phyloP scores from a whole-genome alignment of 2,329 filamentous ascomycete genomes.

The Chalaropsis thielavioides region DNA sequence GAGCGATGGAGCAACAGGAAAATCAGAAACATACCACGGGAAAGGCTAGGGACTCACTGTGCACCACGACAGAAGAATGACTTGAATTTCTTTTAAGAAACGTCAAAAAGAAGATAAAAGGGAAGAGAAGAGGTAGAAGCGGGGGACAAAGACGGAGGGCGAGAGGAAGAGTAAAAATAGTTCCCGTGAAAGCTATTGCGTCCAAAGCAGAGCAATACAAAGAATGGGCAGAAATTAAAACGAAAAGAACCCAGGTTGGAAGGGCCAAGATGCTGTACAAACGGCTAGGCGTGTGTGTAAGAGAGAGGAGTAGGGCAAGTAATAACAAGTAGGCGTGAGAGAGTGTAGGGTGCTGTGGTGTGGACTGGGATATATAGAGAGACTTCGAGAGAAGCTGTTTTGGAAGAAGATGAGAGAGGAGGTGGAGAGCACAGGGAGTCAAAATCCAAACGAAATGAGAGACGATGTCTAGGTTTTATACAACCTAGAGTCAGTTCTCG shows the following conservation, averaged over 20 bases:
- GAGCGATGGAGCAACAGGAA: not conserved
- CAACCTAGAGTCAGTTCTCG: too few species aligned
- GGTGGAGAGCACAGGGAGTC: not conserved
- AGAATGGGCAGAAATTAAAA: not conserved
- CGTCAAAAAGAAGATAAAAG: conserved; percentile 8
- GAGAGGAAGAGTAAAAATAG: conserved; percentile 12
- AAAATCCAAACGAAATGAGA: too few species aligned
- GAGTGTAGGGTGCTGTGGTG: not conserved
- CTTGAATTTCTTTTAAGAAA: not conserved
- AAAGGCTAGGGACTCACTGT: not conserved
- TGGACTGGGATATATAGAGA: not conserved
- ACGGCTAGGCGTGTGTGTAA: not conserved
- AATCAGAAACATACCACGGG: not conserved
- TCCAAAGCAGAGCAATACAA: not conserved
- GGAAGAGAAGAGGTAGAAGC: conserved; percentile 9
- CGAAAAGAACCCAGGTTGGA: not conserved
- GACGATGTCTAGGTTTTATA: too few species aligned
- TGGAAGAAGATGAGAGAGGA: not conserved
- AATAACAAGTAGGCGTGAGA: not conserved
- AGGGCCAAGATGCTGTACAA: not conserved
- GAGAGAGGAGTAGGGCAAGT: not conserved
- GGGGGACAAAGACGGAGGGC: not conserved
- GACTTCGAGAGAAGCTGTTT: not conserved
- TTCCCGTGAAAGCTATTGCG: not conserved
- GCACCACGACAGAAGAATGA: not conserved